These are phyloP conservation scores for Capronia americana DNA, from an alignment of 2,329 filamentous ascomycete species.

Conservation along the genomic window DNA sequence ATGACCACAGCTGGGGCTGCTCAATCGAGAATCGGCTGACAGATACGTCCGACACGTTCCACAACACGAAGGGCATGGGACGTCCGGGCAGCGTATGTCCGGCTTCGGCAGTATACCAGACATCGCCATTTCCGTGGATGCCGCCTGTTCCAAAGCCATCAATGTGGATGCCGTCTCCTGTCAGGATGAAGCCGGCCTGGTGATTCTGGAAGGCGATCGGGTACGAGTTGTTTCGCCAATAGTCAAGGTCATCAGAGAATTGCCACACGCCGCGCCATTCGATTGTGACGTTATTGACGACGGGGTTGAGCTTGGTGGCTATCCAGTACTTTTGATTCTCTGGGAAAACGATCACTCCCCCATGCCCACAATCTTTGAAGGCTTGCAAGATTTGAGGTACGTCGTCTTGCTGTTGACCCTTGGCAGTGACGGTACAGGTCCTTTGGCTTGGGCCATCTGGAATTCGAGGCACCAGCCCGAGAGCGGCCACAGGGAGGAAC, in stretches of 20 bases:
- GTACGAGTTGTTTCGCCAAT: conserved; percentile 63
- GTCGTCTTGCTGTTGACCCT: neutral
- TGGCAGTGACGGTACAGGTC: neutral
- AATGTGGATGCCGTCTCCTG: conserved; percentile 58
- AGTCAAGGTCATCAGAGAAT: conserved; percentile 59
- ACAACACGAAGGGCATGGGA: conserved; percentile 65
- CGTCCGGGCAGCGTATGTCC: conserved; percentile 56
- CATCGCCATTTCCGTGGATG: conserved; percentile 61
- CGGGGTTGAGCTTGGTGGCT: conserved; percentile 56
- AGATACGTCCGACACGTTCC: conserved; percentile 62
- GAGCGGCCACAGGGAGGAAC: neutral
- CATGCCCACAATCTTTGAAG: conserved; percentile 40
- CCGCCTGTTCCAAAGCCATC: conserved; percentile 60
- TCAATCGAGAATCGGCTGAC: conserved; percentile 61
- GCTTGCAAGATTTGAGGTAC: neutral
- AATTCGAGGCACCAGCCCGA: neutral
- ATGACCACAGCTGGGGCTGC: conserved; percentile 60
- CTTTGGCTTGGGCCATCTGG: neutral
- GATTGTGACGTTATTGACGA: conserved; percentile 58
- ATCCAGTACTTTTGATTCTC: conserved; percentile 60
- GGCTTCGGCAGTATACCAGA: conserved; percentile 60
- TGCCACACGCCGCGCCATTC: conserved; percentile 62
- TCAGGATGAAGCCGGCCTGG: conserved; percentile 59
- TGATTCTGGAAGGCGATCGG: conserved; percentile 63
- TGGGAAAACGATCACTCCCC: conserved; percentile 58